Evolutionary conservation across 352 stramenopile species (phyloP), one percentile per base, ranked within the genome.

Genomic region (Phytophthora idaei): DNA sequence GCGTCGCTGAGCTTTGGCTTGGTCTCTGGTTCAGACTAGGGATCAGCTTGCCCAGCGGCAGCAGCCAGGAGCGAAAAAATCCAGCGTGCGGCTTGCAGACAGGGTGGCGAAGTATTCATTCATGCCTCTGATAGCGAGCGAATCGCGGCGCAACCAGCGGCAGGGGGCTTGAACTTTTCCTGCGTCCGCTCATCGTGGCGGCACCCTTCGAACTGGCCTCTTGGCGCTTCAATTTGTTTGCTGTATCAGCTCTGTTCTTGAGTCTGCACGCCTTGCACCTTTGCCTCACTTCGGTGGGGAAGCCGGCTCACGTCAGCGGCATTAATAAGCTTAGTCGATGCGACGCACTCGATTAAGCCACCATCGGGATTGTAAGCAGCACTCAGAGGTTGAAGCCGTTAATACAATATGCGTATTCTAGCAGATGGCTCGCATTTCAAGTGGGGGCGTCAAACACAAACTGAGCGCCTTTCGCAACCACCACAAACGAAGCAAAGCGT

Each of bases 161-260:
- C 52, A 42, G 37, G 34, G 56, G 28, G 28, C 28, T 61, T 71
- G 62, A 64, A 55, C 39, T 27, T 70, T 70, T 51, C 41, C 36
- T 67, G 49, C 53, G 46, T 46, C 14, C 17, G 32, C 10, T 28
- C 42, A 45, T 45, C 36, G 57, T 45, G 28, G 7, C 28, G 50
- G 57, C 50, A 62, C 50, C 25, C 48, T 17, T 37, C 44, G 57
- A 71, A 71, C 64, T 67, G 64, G 50, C 58, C 64, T 67, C 50
- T 62, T 57, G 17, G 48, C 27, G 27, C 36, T 17, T 2, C 36
- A 42, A 5, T 42, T 42, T n/a, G 36, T 11, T 51, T 36, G 27
- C 31, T 44, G 48, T n/a, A 6, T 2, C 25, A 15, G 4, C 9
- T 39, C 32, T 37, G 32, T 21, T 21, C 21, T 21, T 21, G 21